Conservation (phyloP, 2,329 filamentous ascomycete genomes). For the Apiospora marii region DNA sequence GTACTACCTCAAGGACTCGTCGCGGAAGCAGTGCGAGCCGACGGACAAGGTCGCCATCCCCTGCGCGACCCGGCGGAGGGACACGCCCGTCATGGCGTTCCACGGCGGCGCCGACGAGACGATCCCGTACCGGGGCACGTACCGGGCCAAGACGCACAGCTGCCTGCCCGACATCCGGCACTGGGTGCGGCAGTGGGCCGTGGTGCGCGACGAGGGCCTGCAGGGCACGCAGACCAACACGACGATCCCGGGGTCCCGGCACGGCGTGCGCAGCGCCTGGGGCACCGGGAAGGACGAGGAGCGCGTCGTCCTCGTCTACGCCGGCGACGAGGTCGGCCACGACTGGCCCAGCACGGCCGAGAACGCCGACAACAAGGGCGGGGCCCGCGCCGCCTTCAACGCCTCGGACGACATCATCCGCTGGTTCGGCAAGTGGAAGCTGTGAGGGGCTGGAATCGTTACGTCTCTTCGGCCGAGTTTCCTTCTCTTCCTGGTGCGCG, state of each 20-base stretch:
- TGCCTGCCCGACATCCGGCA: conserved; percentile 50
- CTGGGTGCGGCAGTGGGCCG: conserved; percentile 46
- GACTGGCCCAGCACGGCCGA: conserved; percentile 26
- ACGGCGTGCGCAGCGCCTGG: conserved; percentile 22
- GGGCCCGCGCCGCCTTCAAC: conserved; percentile 23
- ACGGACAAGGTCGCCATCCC: conserved; percentile 39
- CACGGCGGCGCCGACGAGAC: conserved; percentile 54
- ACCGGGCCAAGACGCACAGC: conserved; percentile 43
- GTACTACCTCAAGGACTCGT: conserved; percentile 27
- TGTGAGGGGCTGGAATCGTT: not conserved
- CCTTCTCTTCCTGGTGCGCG: no score
- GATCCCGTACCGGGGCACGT: conserved; percentile 52
- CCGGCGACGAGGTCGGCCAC: conserved; percentile 27
- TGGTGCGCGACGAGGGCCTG: conserved; percentile 35
- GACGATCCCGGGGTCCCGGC: conserved; percentile 10
- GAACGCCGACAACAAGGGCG: conserved; percentile 26
- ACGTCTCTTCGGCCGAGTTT: no score
- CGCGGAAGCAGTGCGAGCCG: conserved; percentile 39
- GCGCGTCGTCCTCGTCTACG: conserved; percentile 27
- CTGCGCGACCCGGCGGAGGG: conserved; percentile 41
- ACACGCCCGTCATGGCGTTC: conserved; percentile 55
- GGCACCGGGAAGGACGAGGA: not conserved
- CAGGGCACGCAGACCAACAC: conserved; percentile 12
- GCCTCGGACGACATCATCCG: conserved; percentile 25
- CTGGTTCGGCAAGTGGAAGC: conserved; percentile 23